phyloP scores from a whole-genome alignment of 148 eudicot genomes.

The Tetragonia tetragonoides region DNA sequence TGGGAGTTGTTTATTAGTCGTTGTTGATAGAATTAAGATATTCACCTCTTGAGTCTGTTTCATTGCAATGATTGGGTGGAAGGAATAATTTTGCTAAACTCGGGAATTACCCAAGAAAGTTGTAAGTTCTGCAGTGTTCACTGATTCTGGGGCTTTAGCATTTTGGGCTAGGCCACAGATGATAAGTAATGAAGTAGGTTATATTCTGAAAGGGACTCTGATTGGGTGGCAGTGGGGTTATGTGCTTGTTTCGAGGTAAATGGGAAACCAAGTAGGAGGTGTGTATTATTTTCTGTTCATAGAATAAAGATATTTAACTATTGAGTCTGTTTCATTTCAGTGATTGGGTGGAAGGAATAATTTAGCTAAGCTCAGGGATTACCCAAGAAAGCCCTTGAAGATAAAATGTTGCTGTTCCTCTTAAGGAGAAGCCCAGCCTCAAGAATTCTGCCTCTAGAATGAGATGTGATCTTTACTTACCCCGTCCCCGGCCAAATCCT shows the following conservation, averaged over 20 bases:
- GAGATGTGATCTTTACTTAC: no score
- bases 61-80: no score
- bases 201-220: background rate
- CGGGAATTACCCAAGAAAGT: no score
- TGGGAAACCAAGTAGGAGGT: background rate
- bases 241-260: slow-evolving; percentile 9
- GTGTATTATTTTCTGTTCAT: background rate
- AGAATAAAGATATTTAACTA: background rate
- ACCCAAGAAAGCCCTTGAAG: no score
- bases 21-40: background rate
- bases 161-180: background rate
- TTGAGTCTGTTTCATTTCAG: background rate
- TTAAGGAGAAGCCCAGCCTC: no score
- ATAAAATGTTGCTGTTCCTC: background rate
- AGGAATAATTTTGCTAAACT: no score
- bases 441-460: no score
- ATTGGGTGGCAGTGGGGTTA: background rate
- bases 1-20: background rate
- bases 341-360: no score
- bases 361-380: no score
- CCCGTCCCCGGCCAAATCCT: no score
- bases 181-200: background rate
- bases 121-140: background rate
- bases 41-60: background rate
- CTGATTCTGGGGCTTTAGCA: background rate